These are phyloP conservation scores for Aegilops tauschii DNA, from an alignment of 176 grass and related monocot genomes.

Conservation along the genomic window DNA sequence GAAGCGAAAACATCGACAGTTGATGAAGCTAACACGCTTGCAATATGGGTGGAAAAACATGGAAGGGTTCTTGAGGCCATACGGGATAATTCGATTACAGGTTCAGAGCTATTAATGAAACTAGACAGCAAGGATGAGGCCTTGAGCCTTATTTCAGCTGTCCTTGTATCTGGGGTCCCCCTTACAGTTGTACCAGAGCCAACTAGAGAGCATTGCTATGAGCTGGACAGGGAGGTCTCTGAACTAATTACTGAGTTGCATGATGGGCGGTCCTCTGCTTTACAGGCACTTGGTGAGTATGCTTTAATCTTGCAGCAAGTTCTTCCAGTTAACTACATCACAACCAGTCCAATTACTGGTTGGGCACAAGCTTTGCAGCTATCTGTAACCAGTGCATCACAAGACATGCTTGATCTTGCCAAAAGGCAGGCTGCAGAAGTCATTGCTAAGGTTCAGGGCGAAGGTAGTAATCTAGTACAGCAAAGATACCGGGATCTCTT, in stretches of 20 bases:
- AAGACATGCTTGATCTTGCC: constrained; percentile 82
- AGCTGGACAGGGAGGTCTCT: constrained; percentile 89
- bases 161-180: constrained; percentile 76
- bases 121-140: constrained; percentile 55
- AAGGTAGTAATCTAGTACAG: constrained; percentile 67
- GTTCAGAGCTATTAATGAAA: constrained; percentile 38
- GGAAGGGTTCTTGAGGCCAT: constrained; percentile 74
- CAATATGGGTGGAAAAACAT: constrained; percentile 87
- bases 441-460: constrained; percentile 76
- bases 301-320: constrained; percentile 73
- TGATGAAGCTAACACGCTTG: constrained; percentile 71
- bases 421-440: constrained; percentile 77
- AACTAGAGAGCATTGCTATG: constrained; percentile 75
- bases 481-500: constrained; percentile 79
- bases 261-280: constrained; percentile 60
- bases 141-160: constrained; percentile 82
- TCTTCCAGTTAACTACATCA: constrained; percentile 73
- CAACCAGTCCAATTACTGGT: constrained; percentile 75
- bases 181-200: constrained; percentile 95
- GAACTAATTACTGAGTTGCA: constrained; percentile 80
- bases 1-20: constrained; percentile 60
- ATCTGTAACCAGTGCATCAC: constrained; percentile 62
- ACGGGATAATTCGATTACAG: constrained; percentile 50
- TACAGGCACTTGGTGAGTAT: constrained; percentile 72
- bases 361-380: constrained; percentile 94